phyloP scores from a whole-genome alignment of 768 basidiomycete species.

The Asterophora lycoperdoides region DNA sequence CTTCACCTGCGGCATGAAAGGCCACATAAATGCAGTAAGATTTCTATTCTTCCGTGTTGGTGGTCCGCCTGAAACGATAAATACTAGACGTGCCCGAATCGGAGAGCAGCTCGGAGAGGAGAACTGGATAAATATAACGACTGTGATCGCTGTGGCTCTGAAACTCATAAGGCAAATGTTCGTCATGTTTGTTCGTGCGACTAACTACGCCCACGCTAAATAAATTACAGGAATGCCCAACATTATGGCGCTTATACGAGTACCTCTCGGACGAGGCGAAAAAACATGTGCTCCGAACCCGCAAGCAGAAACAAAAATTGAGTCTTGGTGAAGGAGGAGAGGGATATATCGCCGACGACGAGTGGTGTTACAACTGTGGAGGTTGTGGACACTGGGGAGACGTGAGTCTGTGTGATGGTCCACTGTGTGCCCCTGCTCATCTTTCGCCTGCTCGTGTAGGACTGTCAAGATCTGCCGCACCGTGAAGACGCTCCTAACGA shows the following conservation, averaged over 20 bases:
- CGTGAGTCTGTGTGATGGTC: conserved; percentile 38
- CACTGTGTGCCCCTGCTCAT: not conserved
- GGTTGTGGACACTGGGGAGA: conserved; percentile 72
- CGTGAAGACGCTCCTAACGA: conserved; percentile 41
- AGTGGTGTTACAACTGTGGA: conserved; percentile 85
- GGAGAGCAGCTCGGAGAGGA: conserved; percentile 27
- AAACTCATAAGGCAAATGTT: conserved; percentile 62
- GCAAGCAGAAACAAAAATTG: conserved; percentile 47
- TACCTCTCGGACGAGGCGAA: conserved; percentile 60
- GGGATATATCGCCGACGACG: conserved; percentile 67
- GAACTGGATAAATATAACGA: conserved; percentile 34
- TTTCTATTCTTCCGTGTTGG: not conserved
- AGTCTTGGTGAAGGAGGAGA: conserved; percentile 69
- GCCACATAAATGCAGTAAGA: conserved; percentile 67
- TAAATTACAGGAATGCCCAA: conserved; percentile 67
- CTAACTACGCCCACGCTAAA: not conserved
- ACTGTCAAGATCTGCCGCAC: conserved; percentile 49
- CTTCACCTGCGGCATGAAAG: conserved; percentile 79
- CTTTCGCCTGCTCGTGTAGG: conserved; percentile 33
- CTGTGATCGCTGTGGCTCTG: conserved; percentile 69
- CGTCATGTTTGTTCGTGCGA: conserved; percentile 16
- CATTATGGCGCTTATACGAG: conserved; percentile 75
- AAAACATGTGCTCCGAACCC: conserved; percentile 35
- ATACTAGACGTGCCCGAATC: conserved; percentile 68
- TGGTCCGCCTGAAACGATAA: not conserved